Conservation (phyloP, 805 yeast genomes). For the Hanseniaspora guilliermondii region DNA sequence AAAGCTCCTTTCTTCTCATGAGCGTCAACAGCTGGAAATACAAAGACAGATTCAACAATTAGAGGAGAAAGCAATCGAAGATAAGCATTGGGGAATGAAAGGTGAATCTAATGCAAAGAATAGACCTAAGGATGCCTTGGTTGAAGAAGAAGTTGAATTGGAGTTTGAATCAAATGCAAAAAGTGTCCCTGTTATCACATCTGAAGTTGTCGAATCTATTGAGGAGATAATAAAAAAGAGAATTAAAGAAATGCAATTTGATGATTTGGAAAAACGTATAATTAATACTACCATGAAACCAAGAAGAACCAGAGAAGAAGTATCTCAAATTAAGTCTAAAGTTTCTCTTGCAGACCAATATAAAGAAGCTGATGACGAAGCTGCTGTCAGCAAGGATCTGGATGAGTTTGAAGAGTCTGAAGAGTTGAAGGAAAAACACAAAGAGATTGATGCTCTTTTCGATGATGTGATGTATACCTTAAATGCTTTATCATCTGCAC, state of each 20-base stretch:
- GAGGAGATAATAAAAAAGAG: slow-evolving; percentile 84
- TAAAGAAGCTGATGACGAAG: slow-evolving; percentile 63
- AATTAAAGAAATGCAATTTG: slow-evolving; percentile 61
- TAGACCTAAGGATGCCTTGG: slow-evolving; percentile 72
- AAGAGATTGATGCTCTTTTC: slow-evolving; percentile 60
- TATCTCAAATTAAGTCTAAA: slow-evolving; percentile 70
- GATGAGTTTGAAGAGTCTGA: slow-evolving; percentile 43
- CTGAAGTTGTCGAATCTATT: slow-evolving; percentile 69
- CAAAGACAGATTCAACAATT: slow-evolving; percentile 64
- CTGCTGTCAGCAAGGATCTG: slow-evolving; percentile 23
- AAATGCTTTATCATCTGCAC: slow-evolving; percentile 88
- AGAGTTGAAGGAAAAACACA: slow-evolving; percentile 59
- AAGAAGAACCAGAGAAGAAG: slow-evolving; percentile 45
- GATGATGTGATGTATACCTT: slow-evolving; percentile 53
- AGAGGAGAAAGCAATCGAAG: slow-evolving; percentile 80
- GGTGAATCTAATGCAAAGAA: slow-evolving; percentile 80
- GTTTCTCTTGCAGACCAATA: slow-evolving; percentile 86
- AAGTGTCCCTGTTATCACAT: slow-evolving; percentile 91
- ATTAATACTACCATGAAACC: slow-evolving; percentile 55
- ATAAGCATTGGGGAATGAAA: slow-evolving; percentile 84
- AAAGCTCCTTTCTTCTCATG: slow-evolving; percentile 50
- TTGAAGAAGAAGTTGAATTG: slow-evolving; percentile 51
- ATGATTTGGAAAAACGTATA: slow-evolving; percentile 67
- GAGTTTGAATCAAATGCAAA: slow-evolving; percentile 89
- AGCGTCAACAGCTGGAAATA: slow-evolving; percentile 66